Conservation (phyloP, 164 flowering plant species). For the Magnolia sinica region DNA sequence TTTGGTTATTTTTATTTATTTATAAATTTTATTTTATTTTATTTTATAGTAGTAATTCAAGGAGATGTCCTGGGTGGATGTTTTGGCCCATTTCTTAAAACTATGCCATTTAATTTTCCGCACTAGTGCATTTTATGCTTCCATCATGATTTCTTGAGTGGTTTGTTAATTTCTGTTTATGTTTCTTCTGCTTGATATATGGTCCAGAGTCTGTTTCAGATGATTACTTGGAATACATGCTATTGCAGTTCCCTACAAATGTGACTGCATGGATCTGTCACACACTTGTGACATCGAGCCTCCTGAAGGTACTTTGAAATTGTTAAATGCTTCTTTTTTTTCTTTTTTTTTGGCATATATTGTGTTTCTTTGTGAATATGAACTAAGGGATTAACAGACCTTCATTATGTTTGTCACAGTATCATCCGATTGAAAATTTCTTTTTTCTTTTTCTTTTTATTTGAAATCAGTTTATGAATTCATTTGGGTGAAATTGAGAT, state of each 20-base stretch:
- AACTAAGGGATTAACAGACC: background rate
- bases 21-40: no score
- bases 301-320: slow-evolving; percentile 59
- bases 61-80: background rate
- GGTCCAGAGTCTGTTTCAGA: slow-evolving; percentile 85
- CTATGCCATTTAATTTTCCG: background rate
- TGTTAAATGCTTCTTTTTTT: background rate
- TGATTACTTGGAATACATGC: slow-evolving; percentile 88
- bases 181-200: slow-evolving; percentile 7
- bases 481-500: no score
- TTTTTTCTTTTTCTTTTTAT: no score
- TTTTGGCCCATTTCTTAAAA: background rate
- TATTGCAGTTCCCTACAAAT: slow-evolving; percentile 92
- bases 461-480: no score
- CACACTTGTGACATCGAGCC: slow-evolving; percentile 86
- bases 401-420: background rate
- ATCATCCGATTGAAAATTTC: background rate
- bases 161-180: slow-evolving; percentile 2
- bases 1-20: no score
- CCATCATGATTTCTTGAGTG: background rate
- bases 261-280: slow-evolving; percentile 92
- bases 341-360: background rate
- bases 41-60: no score
- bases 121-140: background rate
- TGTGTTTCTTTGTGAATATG: slow-evolving; percentile 2